Base-by-base conservation (phyloP, 331 rosid species). In the Quercus lobata region DNA sequence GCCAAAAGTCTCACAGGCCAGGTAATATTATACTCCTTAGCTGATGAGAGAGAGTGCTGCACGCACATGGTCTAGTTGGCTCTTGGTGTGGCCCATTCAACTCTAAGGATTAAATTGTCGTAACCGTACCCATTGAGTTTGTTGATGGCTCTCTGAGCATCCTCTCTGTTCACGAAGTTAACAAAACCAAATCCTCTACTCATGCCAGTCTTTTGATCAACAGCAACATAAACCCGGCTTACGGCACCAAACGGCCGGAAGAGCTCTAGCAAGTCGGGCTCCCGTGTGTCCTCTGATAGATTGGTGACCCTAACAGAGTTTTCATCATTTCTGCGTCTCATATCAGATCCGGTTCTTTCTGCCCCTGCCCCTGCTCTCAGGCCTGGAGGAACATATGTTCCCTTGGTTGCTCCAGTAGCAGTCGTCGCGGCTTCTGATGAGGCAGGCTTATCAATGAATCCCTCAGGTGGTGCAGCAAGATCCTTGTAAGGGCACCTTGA, bases 81-180 rank as follows among this genome's bases (percentile, higher is more conserved):
- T 83, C 99, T 91, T 7, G 99, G 99, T 16, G 99, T 96, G 62
- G 99, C 99, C 99, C 99, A 93, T 82, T 96, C 99, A 76, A 96
- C 99, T 81, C 99, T 84, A 57, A 96, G 97, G 85, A 96, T 96
- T 86, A 96, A 97, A 90, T 81, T 96, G 76, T 93, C 98, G 8
- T 96, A 96, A n/a, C 98, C 99, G 61, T 96, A 96, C n/a, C 99
- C 99, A 77, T 96, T 96, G 52, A 96, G 97, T 46, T 96, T 96
- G 94, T 81, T 89, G 75, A 96, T 96, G 37, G 99, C 94, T 82
- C 98, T 90, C 74, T 93, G 99, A 1, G 98, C 99, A 71, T 96
- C 99, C 74, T 96, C 99, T 71, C 97, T 85, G 91, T 89, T 93
- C 21, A 91, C 99, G 71, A 96, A 96, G 85, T 96, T 93, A 1